phyloP scores from a whole-genome alignment of 2,329 filamentous ascomycete genomes.

The Calonectria pseudoreteaudii region DNA sequence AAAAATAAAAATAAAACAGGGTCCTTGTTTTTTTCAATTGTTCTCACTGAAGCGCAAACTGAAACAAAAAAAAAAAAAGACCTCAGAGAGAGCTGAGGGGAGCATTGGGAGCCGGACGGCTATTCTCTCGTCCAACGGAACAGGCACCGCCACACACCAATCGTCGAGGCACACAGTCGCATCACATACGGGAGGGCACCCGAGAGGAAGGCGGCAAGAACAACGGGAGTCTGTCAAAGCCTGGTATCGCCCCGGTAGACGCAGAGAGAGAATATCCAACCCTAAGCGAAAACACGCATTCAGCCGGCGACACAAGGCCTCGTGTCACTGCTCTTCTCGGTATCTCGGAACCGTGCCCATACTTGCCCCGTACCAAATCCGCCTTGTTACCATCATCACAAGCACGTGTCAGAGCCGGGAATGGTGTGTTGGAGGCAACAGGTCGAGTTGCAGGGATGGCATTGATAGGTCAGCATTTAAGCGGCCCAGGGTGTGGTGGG shows the following conservation, averaged over 20 bases:
- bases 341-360: not conserved
- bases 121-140: not conserved
- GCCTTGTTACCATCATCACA: slow-evolving; percentile 11
- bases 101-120: not conserved
- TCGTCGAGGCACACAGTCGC: not conserved
- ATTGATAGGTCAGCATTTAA: slow-evolving; percentile 4
- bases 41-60: not conserved
- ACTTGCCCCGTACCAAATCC: not conserved
- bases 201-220: slow-evolving; percentile 3
- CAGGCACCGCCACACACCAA: not conserved
- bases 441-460: slow-evolving; percentile 14
- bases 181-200: not conserved
- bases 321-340: slow-evolving; percentile 2
- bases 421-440: slow-evolving; percentile 25
- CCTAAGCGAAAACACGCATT: slow-evolving; percentile 3
- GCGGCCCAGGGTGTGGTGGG: slow-evolving; percentile 23
- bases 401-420: slow-evolving; percentile 45
- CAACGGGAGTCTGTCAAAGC: not conserved
- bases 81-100: not conserved
- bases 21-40: not conserved
- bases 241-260: not conserved
- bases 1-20: not conserved
- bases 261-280: not conserved
- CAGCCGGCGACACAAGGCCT: not conserved
- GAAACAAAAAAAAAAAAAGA: not conserved